Evolutionary conservation across 306 rosid genomes (phyloP).

Genomic region (Myrica gale): DNA sequence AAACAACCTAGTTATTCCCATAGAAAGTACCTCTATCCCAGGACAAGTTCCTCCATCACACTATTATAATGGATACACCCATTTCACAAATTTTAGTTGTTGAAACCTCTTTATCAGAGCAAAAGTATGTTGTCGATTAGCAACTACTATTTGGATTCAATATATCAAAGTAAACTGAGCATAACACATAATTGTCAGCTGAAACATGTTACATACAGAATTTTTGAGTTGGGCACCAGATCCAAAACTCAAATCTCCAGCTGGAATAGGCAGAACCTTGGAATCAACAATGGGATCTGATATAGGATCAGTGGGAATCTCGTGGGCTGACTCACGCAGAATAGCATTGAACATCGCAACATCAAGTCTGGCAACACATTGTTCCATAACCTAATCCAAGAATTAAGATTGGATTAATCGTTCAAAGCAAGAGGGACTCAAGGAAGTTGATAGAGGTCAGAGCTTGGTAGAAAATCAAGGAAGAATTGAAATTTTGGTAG

Average conservation of each 20-base stretch:
- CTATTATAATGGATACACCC: neutral
- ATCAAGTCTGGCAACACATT: constrained; percentile 79
- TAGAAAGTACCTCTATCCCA: neutral
- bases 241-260: constrained; percentile 94
- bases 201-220: constrained; percentile 48
- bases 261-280: constrained; percentile 90
- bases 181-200: neutral
- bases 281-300: constrained; percentile 94
- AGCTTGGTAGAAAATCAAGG: neutral
- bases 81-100: neutral
- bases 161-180: neutral
- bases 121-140: neutral
- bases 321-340: constrained; percentile 89
- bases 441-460: constrained; percentile 4
- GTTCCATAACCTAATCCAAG: constrained; percentile 78
- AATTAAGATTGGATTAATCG: constrained; percentile 31
- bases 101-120: neutral
- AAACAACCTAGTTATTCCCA: neutral
- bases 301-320: constrained; percentile 94
- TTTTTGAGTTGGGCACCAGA: constrained; percentile 98
- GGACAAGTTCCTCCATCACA: neutral
- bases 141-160: neutral
- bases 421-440: constrained; percentile 16
- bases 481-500: constrained; percentile 10
- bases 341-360: constrained; percentile 97